Base-by-base conservation (phyloP, 2,329 filamentous ascomycete genomes). In the Sarocladiaceae sp. region DNA sequence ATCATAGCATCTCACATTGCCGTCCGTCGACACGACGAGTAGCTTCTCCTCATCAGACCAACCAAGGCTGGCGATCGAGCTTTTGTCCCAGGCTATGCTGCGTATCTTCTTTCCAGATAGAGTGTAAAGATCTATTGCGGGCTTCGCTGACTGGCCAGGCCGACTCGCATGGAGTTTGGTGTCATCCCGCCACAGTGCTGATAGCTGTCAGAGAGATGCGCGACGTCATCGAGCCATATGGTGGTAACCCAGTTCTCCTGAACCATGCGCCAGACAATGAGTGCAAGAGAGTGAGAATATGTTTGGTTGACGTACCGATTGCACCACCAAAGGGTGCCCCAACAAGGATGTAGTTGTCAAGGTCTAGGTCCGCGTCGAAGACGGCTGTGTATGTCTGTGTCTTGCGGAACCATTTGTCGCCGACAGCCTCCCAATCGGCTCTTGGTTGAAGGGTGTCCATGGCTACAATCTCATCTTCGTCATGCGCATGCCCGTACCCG, bases 41-140 rank as follows among this genome's bases (percentile, higher is more conserved):
- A 99, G 78, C 65, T 88, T 87, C 75, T 99, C 94, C 58, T 97
- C 90, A 63, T 96, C 93, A 18, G 92, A 96, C 94, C 94, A 99
- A 29, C 94, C 94, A 18, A 99, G 78, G 2, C 90, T 91, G 67
- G 86, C 88, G 64, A 99, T 89, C 3, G 84, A 76, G 42, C 90
- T 90, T 71, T 92, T 90, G 62, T 97, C 93, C 92, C 93, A 97
- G 66, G 87, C 82, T 58, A 97, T 90, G 64, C 83, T 84, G 62
- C 87, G 86, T 56, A 99, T 86, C 53, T 90, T 82, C 74, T 91
- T 94, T 51, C 94, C 94, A 11, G 94, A 87, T 68, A 87, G 93
- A 65, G 89, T 96, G 75, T 97, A 97, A 52, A 99, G 84, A 66
- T 97, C 91, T 71, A 99, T 96, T 61, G 84, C 88, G 18, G 90